Base-by-base conservation (phyloP, 768 basidiomycete genomes). In the Tylopilus plumbeoviolaceoides region DNA sequence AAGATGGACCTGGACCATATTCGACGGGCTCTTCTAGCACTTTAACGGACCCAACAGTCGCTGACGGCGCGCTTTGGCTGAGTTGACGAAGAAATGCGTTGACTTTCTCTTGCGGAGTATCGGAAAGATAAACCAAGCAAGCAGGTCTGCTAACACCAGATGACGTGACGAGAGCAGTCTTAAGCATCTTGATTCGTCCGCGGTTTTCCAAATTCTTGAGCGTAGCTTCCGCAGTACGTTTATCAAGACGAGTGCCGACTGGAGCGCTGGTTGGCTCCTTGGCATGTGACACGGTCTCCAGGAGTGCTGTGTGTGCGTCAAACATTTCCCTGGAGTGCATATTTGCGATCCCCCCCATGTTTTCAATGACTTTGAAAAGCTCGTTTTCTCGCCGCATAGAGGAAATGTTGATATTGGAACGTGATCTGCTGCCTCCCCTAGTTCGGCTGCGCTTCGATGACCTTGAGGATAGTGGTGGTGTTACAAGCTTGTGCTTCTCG, bases 361-460 rank as follows among this genome's bases (percentile, higher is more conserved):
- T 76, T 51, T 83, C 77, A n/a, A 92, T 68, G 20, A 89, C 77
- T 28, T 79, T 82, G 50, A 83, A 63, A 44, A 93, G 66, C 66
- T 94, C 91, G 55, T 87, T 89, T 71, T 93, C 89, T 20, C 91
- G 81, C 4, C 89, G 82, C 39, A 90, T 72, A 52, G 85, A 78
- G 15, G 91, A 89, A 23, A 93, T 80, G 58, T 92, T 94, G 44
- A 81, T 73, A 56, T 77, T 79, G 27, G 71, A 54, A 28, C 70
- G 65, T 7, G 48, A 51, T 35, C 54, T 59, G 15, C 47, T 51
- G 10, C 54, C 28, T n/a, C 47, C 50, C 17, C 47, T 48, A 7
- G 55, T 50, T 30, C 68, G 57, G 27, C 46, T 57, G 40, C 61
- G 59, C 38, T 70, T 66, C 25, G 62, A 61, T 12, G 59, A 43